phyloP scores from a whole-genome alignment of 305 asterid genomes.

The Rubia peregrina region DNA sequence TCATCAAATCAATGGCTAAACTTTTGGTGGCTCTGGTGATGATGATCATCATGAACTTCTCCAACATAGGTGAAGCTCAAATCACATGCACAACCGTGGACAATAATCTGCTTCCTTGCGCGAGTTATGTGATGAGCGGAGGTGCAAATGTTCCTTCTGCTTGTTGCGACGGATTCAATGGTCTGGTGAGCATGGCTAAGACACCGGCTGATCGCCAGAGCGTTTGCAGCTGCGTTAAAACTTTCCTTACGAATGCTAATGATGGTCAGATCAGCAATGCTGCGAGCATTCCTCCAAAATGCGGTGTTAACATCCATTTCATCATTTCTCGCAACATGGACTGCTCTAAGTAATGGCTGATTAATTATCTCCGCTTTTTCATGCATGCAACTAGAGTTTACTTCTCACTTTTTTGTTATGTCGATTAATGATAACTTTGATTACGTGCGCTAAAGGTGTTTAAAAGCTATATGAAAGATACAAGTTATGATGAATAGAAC shows the following conservation, averaged over 20 bases:
- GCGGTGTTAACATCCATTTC: constrained; percentile 7
- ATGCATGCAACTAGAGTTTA: too few relatives aligned
- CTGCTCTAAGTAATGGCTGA: neutral
- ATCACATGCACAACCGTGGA: constrained; percentile 4
- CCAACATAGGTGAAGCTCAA: neutral
- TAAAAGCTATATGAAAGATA: too few relatives aligned
- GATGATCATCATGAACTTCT: constrained; percentile 3
- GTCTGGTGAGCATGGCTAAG: constrained; percentile 5
- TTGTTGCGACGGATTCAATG: neutral
- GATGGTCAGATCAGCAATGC: constrained; percentile 6
- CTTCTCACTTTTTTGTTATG: neutral
- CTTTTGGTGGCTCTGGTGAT: neutral
- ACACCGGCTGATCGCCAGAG: constrained; percentile 7
- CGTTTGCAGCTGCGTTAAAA: constrained; percentile 5
- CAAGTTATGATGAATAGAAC: too few relatives aligned
- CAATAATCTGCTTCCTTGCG: neutral
- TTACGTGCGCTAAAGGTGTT: too few relatives aligned
- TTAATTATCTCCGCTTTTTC: neutral
- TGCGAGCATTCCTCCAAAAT: neutral
- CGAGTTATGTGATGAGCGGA: neutral
- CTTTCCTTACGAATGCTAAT: neutral
- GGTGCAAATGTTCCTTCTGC: neutral
- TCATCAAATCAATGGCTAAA: constrained; percentile 2
- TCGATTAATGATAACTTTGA: too few relatives aligned
- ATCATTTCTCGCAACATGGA: constrained; percentile 3